These are phyloP conservation scores for Ramaria sp. DNA, from an alignment of 768 basidiomycete species.

Conservation along the genomic window DNA sequence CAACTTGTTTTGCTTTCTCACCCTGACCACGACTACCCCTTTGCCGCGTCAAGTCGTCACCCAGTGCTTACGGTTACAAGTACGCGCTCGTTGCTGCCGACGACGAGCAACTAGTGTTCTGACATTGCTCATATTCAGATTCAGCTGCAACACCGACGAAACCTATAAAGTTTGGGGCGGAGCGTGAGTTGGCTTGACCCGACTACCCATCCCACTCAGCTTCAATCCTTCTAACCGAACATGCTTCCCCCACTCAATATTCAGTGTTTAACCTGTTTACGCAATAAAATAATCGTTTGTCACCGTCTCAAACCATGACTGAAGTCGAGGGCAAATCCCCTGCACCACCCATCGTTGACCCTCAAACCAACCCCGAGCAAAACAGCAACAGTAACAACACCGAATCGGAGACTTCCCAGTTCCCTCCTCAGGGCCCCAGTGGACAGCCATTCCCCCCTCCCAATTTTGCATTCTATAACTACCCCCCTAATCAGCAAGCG, in stretches of 20 bases:
- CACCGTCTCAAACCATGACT: slow-evolving; percentile 4
- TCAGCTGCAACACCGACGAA: slow-evolving; percentile 9
- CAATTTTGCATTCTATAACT: slow-evolving; percentile 11
- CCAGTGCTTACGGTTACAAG: not conserved
- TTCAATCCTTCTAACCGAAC: slow-evolving; percentile 4
- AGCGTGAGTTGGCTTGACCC: slow-evolving; percentile 9
- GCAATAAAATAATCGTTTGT: not conserved
- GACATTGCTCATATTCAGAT: slow-evolving; percentile 5
- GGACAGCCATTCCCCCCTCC: slow-evolving; percentile 9
- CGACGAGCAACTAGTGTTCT: not conserved
- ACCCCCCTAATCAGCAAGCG: slow-evolving; percentile 19
- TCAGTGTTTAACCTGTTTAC: not conserved
- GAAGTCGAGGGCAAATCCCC: slow-evolving; percentile 6
- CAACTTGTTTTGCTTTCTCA: slow-evolving; percentile 9
- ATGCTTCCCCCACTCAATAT: not conserved
- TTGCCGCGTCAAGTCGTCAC: not conserved
- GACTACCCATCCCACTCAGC: slow-evolving; percentile 9
- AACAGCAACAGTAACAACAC: not conserved
- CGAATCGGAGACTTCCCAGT: not conserved
- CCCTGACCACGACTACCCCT: slow-evolving; percentile 8
- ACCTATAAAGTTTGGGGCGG: slow-evolving; percentile 8
- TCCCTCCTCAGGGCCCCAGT: slow-evolving; percentile 6
- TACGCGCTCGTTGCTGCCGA: not conserved
- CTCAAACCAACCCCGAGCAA: not conserved
- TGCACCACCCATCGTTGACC: not conserved